Evolutionary conservation across 441 rosid species (phyloP), one percentile per base, ranked within the genome.

Genomic region (Pelargonium cotyledonis): DNA sequence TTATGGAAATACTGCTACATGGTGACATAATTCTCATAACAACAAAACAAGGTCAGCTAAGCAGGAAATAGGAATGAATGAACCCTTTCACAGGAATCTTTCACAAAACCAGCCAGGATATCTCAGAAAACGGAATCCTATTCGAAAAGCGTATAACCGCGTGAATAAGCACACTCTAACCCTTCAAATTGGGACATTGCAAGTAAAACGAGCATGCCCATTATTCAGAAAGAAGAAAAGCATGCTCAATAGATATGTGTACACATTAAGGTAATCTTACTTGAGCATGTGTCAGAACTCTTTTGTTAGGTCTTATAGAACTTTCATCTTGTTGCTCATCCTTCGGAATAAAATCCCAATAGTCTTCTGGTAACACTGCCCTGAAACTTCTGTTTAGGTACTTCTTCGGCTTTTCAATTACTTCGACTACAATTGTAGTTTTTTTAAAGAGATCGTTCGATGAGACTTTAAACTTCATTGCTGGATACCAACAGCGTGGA

Each of bases 211-310:
- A 41, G 8, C 44, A 41, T 41, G 10, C 44, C 44, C 44, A 1
- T 41, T 41, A 41, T 41, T 41, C 10, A 41, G 44, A 41, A 7
- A 8, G 8, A 38, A 8, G 8, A 41, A 58, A 58, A 58, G 35
- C 14, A 60, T 60, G 5, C 29, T 60, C 64, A 60, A 21, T 14
- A 23, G 64, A 60, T 29, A 41, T 8, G 44, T 41, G 44, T 41
- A 41, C 44, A 26, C 64, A 12, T 11, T 9, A 60, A 60, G 64
- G 15, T 60, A 29, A 14, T 63, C 58, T 69, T 73, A 95, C 98
- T 97, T 95, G 99, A 26, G 85, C 78, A 87, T 82, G 97, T 6
- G 96, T 82, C 65, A 95, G 76, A 71, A 87, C 75, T 71, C 90
- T 79, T 77, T 75, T 83, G 73, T 81, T 77, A 65, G 88, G 89